Evolutionary conservation across 164 flowering plant genomes (phyloP).

Genomic region (Euptelea pleiosperma): DNA sequence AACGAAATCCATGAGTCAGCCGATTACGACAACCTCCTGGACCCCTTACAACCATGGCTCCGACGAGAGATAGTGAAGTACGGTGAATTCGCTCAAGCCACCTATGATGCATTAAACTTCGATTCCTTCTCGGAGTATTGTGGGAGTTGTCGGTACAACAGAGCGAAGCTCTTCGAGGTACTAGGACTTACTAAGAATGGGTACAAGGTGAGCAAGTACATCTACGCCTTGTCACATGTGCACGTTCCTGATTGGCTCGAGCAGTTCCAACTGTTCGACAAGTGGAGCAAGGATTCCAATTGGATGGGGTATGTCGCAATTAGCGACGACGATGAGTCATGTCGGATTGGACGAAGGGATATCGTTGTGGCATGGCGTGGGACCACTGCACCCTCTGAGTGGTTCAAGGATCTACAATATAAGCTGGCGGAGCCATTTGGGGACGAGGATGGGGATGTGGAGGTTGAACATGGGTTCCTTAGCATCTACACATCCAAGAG

Average conservation of each 20-base stretch:
- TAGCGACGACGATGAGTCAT: constrained; percentile 44
- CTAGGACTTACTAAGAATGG: constrained; percentile 39
- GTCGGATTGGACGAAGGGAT: constrained; percentile 62
- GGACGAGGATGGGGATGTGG: constrained; percentile 29
- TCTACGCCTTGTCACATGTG: constrained; percentile 60
- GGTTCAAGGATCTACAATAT: constrained; percentile 44
- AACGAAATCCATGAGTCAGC: too few species aligned
- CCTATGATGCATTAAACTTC: too few species aligned
- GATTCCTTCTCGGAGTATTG: too few species aligned
- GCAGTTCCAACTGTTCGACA: constrained; percentile 28
- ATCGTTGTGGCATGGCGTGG: constrained; percentile 71
- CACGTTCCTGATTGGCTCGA: constrained; percentile 54
- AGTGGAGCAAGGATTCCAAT: constrained; percentile 61
- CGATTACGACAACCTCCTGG: too few species aligned
- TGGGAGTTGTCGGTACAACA: too few species aligned
- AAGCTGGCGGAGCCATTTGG: constrained; percentile 37
- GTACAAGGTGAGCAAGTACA: constrained; percentile 47
- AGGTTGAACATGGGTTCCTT: constrained; percentile 58
- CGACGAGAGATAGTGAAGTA: too few species aligned
- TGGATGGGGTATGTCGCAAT: constrained; percentile 82
- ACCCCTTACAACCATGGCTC: too few species aligned
- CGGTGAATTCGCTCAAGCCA: too few species aligned
- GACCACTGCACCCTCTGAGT: constrained; percentile 52
- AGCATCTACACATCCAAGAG: constrained; percentile 49
- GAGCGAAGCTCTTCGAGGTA: constrained; percentile 33